phyloP scores from a whole-genome alignment of 495 filamentous ascomycete genomes.

The Cryomyces antarcticus region DNA sequence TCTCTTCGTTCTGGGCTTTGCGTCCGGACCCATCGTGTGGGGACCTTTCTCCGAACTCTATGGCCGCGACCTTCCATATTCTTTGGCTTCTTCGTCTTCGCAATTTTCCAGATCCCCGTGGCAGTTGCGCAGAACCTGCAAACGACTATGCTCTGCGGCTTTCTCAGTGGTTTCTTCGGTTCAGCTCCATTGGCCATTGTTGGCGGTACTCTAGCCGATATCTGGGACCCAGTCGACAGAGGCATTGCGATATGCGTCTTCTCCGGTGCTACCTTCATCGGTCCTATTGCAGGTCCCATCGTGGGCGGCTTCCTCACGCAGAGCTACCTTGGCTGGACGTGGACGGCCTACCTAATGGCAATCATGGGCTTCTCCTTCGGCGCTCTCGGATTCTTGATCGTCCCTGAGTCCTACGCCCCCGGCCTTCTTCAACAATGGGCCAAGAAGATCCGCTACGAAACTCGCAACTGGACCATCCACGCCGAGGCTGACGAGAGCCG shows the following conservation, averaged over 20 bases:
- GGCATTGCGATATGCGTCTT: slow-evolving; percentile 40
- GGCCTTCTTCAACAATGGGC: slow-evolving; percentile 34
- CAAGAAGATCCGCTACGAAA: slow-evolving; percentile 32
- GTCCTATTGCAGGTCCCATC: slow-evolving; percentile 37
- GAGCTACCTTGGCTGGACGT: slow-evolving; percentile 35
- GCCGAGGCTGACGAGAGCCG: slow-evolving; percentile 34
- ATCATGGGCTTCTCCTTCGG: slow-evolving; percentile 8
- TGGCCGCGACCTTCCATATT: slow-evolving; percentile 36
- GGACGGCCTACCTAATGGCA: background rate
- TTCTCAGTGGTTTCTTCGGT: slow-evolving; percentile 42
- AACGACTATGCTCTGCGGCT: slow-evolving; percentile 38
- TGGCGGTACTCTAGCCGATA: slow-evolving; percentile 38
- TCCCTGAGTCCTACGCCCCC: slow-evolving; percentile 39
- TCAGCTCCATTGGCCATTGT: slow-evolving; percentile 41
- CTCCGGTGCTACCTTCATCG: slow-evolving; percentile 31
- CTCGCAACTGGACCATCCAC: slow-evolving; percentile 38
- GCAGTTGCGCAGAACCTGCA: slow-evolving; percentile 37
- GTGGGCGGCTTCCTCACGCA: slow-evolving; percentile 19
- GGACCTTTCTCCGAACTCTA: slow-evolving; percentile 37
- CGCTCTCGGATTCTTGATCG: slow-evolving; percentile 20
- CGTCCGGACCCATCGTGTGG: slow-evolving; percentile 31
- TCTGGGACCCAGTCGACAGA: slow-evolving; percentile 38
- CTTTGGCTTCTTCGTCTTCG: slow-evolving; percentile 32
- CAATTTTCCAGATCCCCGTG: slow-evolving; percentile 41
- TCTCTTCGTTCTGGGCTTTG: slow-evolving; percentile 24